Base-by-base conservation (phyloP, 2,329 filamentous ascomycete genomes). In the Fusarium stilboides region DNA sequence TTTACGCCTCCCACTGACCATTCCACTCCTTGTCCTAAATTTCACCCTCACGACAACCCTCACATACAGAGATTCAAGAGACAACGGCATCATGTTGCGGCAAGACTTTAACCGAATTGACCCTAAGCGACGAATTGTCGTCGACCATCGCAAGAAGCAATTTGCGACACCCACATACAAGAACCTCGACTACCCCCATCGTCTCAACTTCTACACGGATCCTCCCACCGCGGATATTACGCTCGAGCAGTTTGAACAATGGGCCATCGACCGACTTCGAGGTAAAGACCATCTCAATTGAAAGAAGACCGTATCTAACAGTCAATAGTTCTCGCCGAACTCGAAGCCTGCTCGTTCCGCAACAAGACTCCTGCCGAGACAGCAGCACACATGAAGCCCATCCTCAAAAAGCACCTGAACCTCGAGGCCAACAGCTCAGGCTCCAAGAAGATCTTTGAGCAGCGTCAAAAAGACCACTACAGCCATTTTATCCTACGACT, bases 221-320 rank as follows among this genome's bases (percentile, higher is more conserved):
- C 93, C 96, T 45, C 96, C 96, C 0, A 98, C 94, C 0, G 92
- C 92, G 47, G 96, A 99, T 77, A 96, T 99, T 73, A 97, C 94
- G 0, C 89, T 99, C 42, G 96, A 99, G 77, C 91, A 99, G 78
- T 99, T 99, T 76, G 96, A 99, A 79, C 94, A 97, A 87, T 99
- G 96, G 96, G 96, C 94, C 13, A 98, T 99, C 76, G 93, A 97
- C 75, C 87, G 96, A 59, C 80, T 99, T 70, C 91, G 94, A 82
- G 88, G 94, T 94, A 83, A 57, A 83, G 54, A 10, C 34, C 34
- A 12, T 17, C 3, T 2, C 1, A 8, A 0, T 5, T 2, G 1
- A 9, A 7, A 12, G 13, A 19, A 6, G 7, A 1, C 9, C 19
- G 6, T 7, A 33, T 26, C 71, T 75, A 58, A 75, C 54, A 33